Percentiles rank a stretch among this genome's conserved stretches.
These are phyloP conservation scores for Leccinum boreale DNA, from an alignment of 768 basidiomycete species.

Conservation along the genomic window DNA sequence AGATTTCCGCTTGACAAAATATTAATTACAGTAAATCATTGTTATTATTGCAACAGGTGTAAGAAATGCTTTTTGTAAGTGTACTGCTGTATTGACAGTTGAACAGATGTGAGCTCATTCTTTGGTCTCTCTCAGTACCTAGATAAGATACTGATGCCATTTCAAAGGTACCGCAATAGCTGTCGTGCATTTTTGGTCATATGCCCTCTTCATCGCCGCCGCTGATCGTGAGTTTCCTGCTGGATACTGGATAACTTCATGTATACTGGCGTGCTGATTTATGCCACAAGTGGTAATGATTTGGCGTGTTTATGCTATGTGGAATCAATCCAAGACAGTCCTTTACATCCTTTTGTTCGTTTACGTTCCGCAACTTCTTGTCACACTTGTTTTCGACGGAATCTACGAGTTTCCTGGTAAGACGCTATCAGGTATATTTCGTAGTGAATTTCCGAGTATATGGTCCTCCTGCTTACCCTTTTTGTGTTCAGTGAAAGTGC, in stretches of 20 bases:
- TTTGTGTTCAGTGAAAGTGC: neutral
- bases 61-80: neutral
- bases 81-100: neutral
- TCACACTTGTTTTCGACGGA: neutral
- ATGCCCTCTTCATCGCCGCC: conserved; percentile 9
- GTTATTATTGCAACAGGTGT: conserved; percentile 3
- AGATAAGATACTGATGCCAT: neutral
- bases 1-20: neutral
- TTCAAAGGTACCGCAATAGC: conserved; percentile 2
- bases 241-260: neutral
- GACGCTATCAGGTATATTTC: conserved; percentile 4
- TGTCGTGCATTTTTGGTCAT: conserved; percentile 6
- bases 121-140: neutral
- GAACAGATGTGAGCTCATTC: conserved; percentile 10
- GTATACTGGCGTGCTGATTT: neutral
- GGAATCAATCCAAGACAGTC: conserved; percentile 5
- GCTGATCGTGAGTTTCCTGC: conserved; percentile 12
- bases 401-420: neutral
- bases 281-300: conserved; percentile 12
- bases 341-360: conserved; percentile 5
- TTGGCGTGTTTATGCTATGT: conserved; percentile 16
- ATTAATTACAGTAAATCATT: neutral
- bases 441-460: neutral
- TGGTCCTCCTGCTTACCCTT: neutral
- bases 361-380: neutral